Conservation (phyloP, 495 filamentous ascomycete genomes). For the Daldinia concentrica region DNA sequence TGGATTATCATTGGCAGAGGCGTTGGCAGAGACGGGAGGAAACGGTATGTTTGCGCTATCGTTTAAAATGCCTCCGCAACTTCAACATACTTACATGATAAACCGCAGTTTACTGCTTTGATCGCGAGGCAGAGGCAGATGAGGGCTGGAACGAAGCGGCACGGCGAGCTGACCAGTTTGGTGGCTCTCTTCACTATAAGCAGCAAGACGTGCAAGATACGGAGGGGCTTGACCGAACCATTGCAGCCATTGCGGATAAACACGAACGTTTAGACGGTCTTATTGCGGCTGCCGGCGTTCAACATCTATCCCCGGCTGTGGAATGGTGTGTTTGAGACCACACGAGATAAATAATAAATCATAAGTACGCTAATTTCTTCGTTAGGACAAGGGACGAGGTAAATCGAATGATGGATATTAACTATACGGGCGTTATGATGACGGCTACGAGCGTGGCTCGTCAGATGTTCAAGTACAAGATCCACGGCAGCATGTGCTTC, state of each 20-base stretch:
- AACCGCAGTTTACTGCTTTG: slow-evolving; percentile 68
- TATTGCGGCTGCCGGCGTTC: slow-evolving; percentile 79
- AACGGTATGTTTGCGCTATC: slow-evolving; percentile 56
- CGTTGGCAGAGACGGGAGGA: slow-evolving; percentile 74
- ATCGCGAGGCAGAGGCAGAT: slow-evolving; percentile 61
- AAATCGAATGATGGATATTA: slow-evolving; percentile 76
- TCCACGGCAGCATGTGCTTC: slow-evolving; percentile 74
- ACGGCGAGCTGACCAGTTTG: slow-evolving; percentile 59
- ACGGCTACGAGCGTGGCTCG: slow-evolving; percentile 74
- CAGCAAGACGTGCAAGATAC: slow-evolving; percentile 71
- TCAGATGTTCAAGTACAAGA: slow-evolving; percentile 79
- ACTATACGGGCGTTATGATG: slow-evolving; percentile 82
- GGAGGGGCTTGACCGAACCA: slow-evolving; percentile 60
- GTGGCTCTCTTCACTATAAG: slow-evolving; percentile 67
- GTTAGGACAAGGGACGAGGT: slow-evolving; percentile 65
- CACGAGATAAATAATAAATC: not conserved
- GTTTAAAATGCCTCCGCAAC: not conserved
- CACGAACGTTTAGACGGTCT: slow-evolving; percentile 72
- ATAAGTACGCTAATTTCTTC: not conserved
- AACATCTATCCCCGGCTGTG: slow-evolving; percentile 73
- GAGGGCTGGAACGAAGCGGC: slow-evolving; percentile 61
- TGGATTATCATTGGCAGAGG: slow-evolving; percentile 73
- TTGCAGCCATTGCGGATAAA: slow-evolving; percentile 63
- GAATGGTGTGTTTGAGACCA: slow-evolving; percentile 58
- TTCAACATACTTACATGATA: slow-evolving; percentile 8